Percentiles rank a stretch among this genome's conserved stretches.
These are phyloP conservation scores for Aspergillus nanangensis DNA, from an alignment of 495 filamentous ascomycete species.

Conservation along the genomic window DNA sequence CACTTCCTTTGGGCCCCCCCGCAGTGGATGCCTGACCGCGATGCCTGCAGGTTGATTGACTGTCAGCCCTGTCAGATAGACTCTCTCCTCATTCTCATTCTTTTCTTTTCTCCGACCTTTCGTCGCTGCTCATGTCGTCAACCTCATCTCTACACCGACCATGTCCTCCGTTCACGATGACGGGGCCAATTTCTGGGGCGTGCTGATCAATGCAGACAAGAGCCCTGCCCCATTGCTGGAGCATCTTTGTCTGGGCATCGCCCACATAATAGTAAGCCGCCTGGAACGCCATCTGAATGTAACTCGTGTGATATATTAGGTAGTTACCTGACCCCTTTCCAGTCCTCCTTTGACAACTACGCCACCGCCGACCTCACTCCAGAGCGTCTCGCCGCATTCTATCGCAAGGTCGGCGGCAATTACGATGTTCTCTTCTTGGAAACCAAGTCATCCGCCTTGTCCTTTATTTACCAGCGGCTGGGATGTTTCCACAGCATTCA, in stretches of 20 bases:
- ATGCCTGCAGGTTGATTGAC: no score
- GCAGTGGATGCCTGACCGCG: no score
- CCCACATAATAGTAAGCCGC: conserved; percentile 73
- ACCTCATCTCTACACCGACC: no score
- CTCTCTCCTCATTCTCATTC: not conserved
- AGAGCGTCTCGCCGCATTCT: conserved; percentile 80
- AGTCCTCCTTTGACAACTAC: conserved; percentile 60
- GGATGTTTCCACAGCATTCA: conserved; percentile 82
- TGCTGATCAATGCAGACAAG: conserved; percentile 77
- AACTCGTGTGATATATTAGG: no score
- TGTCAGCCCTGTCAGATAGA: no score
- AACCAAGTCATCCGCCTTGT: conserved; percentile 68
- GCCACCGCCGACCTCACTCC: conserved; percentile 67
- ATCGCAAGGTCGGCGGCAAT: conserved; percentile 81
- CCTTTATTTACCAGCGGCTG: conserved; percentile 86
- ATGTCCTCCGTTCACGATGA: conserved; percentile 28
- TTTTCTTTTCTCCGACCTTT: not conserved
- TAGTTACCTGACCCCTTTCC: conserved; percentile 7
- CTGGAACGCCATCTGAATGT: no score
- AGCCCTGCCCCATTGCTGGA: conserved; percentile 71
- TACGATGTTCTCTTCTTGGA: conserved; percentile 84
- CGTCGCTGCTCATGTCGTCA: no score
- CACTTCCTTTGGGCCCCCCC: no score
- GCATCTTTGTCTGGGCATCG: conserved; percentile 73
- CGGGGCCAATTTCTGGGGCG: conserved; percentile 63